A percentile compares a stretch with the other conserved stretches of the same genome.
phyloP scores from a whole-genome alignment of 2,329 filamentous ascomycete genomes.

The Trichophyton rubrum region DNA sequence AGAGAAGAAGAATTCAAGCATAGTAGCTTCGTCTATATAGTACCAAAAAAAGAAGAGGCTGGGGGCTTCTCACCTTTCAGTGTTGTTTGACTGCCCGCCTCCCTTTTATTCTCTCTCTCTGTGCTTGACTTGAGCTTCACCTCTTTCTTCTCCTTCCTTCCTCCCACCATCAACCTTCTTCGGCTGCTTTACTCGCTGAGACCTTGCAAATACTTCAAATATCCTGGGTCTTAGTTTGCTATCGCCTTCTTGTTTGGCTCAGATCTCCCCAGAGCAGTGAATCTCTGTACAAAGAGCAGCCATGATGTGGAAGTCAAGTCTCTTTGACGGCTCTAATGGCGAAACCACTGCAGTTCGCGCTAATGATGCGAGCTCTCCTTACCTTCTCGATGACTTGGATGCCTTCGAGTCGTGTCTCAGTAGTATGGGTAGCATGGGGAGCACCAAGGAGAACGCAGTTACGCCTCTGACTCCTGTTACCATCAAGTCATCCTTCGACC shows the following conservation, averaged over 20 bases:
- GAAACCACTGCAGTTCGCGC: neutral
- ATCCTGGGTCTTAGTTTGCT: neutral
- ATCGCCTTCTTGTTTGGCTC: neutral
- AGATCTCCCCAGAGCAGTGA: neutral
- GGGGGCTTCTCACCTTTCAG: neutral
- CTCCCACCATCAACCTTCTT: neutral
- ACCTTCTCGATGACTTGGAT: constrained; percentile 1
- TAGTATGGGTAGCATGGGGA: neutral
- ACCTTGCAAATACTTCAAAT: neutral
- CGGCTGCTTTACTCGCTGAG: neutral
- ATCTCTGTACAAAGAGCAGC: neutral
- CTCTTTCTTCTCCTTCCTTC: neutral
- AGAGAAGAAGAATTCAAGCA: too few species aligned
- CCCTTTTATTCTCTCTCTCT: neutral
- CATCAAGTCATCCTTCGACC: neutral
- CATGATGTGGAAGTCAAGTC: neutral
- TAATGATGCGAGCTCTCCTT: neutral
- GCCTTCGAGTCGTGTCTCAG: constrained; percentile 2
- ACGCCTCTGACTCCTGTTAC: neutral
- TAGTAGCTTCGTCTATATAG: too few species aligned
- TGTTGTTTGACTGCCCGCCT: neutral
- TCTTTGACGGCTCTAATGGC: neutral
- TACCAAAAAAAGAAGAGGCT: neutral
- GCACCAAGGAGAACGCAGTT: neutral
- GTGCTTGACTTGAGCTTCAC: neutral